Evolutionary conservation across 805 yeast genomes (phyloP).

Genomic region (Saccharomycopsis guyanensis): DNA sequence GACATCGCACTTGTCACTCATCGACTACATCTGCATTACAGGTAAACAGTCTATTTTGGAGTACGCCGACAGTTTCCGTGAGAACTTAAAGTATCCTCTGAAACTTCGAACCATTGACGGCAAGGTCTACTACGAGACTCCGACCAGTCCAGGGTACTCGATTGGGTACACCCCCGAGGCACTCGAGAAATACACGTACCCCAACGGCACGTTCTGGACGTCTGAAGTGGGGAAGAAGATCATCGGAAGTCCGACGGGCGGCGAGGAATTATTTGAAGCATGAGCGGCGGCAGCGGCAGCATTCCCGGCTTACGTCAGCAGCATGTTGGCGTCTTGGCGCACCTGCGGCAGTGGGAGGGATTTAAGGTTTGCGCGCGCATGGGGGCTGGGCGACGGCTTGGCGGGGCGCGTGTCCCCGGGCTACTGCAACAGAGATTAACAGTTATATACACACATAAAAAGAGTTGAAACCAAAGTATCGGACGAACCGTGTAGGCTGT

Average conservation of each 20-base stretch:
- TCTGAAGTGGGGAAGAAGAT: constrained; percentile 23
- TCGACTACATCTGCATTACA: constrained; percentile 23
- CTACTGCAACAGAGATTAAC: not conserved
- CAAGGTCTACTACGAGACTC: constrained; percentile 23
- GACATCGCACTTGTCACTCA: constrained; percentile 23
- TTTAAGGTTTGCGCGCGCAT: not conserved
- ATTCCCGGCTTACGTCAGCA: not conserved
- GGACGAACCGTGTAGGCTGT: not conserved
- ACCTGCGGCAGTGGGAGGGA: not conserved
- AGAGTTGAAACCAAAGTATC: not conserved
- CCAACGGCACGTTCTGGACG: constrained; percentile 24
- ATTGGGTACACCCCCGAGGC: constrained; percentile 21
- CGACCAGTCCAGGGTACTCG: constrained; percentile 24
- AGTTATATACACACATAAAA: not conserved
- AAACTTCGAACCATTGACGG: constrained; percentile 11
- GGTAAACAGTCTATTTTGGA: constrained; percentile 23
- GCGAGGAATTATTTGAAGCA: constrained; percentile 3
- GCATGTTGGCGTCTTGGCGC: not conserved
- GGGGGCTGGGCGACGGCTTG: too few relatives aligned
- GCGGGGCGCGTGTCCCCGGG: not conserved
- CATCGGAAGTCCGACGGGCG: constrained; percentile 3
- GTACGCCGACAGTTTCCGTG: constrained; percentile 23
- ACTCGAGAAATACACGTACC: constrained; percentile 22
- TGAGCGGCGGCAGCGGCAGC: not conserved
- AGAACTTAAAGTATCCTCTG: constrained; percentile 22